Base-by-base conservation (phyloP, 106 monocot genomes). In the Dendrobium chrysotoxum region DNA sequence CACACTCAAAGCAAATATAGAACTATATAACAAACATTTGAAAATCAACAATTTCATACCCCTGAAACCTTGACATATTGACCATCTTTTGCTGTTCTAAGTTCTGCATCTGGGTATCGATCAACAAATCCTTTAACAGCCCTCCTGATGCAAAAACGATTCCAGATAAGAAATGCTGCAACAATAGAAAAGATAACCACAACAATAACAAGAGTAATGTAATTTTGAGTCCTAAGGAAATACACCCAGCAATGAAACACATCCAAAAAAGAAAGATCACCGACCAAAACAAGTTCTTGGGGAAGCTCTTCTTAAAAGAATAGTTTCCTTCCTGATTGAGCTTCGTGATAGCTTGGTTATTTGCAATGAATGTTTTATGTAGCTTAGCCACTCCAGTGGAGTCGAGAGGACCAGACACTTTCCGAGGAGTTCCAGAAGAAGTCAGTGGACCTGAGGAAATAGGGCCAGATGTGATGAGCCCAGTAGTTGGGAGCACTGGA, bases 21-120 rank as follows among this genome's bases (percentile, higher is more conserved):
- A 70, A 70, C 28, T 70, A 20, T 12, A 35, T n/a, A 4, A 70
- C 3, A 67, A 70, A 35, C 7, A 42, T 41, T 40, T 74, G 40
- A 74, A 5, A 74, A 42, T 30, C 70, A 35, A 15, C 70, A 70
- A 31, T 35, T 31, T 30, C 70, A 30, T 81, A 87, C 83, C 87
- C 84, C 87, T 78, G 87, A 84, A 20, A 87, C 75, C 72, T 87
- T 87, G 75, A 87, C 81, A 76, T 81, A 87, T 78, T 87, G 81
- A 78, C 87, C 87, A 87, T 87, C 79, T 80, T 84, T 84, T 30
- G 87, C 84, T 67, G 78, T 81, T 79, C 87, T 78, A 35, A 87
- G 84, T 15, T 86, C 86, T 13, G 83, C 75, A 77, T 86, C 86
- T 65, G 86, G 83, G 55, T 83, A 83, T n/a, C 21, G 66, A 8